Percentiles rank a stretch among this genome's conserved stretches.
These are phyloP conservation scores for Citrus maxima DNA, from an alignment of 345 rosid genomes.

Conservation along the genomic window DNA sequence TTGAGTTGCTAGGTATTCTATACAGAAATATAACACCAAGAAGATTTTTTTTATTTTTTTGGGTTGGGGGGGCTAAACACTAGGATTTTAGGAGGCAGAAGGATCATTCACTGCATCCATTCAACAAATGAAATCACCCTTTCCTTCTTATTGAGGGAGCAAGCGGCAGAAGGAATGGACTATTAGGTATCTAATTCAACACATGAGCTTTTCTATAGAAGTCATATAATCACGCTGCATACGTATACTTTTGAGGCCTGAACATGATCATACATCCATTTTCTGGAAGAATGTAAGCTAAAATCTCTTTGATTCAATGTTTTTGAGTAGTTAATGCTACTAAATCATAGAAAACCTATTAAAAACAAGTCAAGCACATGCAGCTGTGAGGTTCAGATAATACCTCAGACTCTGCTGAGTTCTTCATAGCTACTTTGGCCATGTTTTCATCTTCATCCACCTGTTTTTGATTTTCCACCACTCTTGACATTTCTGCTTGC, in stretches of 20 bases:
- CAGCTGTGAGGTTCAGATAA: constrained; percentile 6
- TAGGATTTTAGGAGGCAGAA: not conserved
- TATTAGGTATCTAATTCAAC: not conserved
- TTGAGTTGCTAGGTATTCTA: not conserved
- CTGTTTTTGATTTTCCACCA: constrained; percentile 51
- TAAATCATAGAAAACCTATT: not conserved
- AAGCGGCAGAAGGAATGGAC: not conserved
- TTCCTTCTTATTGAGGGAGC: not conserved
- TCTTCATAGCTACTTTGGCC: constrained; percentile 44
- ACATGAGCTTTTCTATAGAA: not conserved
- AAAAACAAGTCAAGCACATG: constrained; percentile 1
- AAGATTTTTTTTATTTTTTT: not conserved
- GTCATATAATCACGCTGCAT: not conserved
- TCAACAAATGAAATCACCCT: not conserved
- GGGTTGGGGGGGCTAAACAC: too few species aligned
- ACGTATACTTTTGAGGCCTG: not conserved
- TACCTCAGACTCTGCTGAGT: constrained; percentile 74
- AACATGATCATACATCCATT: not conserved
- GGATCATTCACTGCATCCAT: not conserved
- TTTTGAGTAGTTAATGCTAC: not conserved
- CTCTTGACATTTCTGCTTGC: constrained; percentile 37
- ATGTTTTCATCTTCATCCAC: constrained; percentile 62
- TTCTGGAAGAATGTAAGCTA: not conserved
- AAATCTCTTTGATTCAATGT: not conserved
- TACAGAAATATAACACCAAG: not conserved